These are phyloP conservation scores for Aspergillus haitiensis DNA, from an alignment of 495 filamentous ascomycete genomes.

Conservation along the genomic window DNA sequence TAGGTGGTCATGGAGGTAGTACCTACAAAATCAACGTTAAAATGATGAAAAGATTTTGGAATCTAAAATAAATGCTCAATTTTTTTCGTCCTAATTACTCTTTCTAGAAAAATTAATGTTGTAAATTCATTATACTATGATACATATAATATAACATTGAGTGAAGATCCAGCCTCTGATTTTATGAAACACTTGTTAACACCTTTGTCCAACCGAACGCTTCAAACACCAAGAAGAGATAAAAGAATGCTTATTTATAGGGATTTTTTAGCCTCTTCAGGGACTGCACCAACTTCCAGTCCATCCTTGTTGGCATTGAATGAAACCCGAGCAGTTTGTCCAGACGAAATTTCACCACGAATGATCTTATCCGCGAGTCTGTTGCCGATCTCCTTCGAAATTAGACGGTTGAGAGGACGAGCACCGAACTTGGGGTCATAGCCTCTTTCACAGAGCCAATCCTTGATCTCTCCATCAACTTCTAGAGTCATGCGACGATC, in stretches of 20 bases:
- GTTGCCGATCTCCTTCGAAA: constrained; percentile 85
- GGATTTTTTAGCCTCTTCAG: constrained; percentile 15
- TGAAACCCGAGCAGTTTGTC: constrained; percentile 67
- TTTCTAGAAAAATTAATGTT: background rate
- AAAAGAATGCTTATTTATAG: background rate
- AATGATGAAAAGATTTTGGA: too few relatives aligned
- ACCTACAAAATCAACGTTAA: too few relatives aligned
- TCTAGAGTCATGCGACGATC: constrained; percentile 79
- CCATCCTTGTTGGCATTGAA: constrained; percentile 52
- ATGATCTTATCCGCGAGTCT: constrained; percentile 89
- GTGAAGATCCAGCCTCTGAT: too few relatives aligned
- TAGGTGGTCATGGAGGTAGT: too few relatives aligned
- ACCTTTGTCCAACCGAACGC: background rate
- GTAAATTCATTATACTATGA: background rate
- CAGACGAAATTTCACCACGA: constrained; percentile 72
- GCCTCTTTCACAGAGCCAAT: constrained; percentile 83
- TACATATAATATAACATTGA: background rate
- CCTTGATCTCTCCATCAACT: constrained; percentile 68
- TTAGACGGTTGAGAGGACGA: constrained; percentile 87
- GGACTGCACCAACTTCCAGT: constrained; percentile 30
- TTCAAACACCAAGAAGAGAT: constrained; percentile 7
- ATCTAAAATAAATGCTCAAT: too few relatives aligned
- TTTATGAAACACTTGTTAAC: background rate
- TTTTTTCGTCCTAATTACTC: too few relatives aligned
- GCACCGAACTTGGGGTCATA: constrained; percentile 93